Percentiles rank a stretch among this genome's conserved stretches.
Evolutionary conservation across 2,329 filamentous ascomycete genomes (phyloP).

Genomic region (Fusarium irregulare): DNA sequence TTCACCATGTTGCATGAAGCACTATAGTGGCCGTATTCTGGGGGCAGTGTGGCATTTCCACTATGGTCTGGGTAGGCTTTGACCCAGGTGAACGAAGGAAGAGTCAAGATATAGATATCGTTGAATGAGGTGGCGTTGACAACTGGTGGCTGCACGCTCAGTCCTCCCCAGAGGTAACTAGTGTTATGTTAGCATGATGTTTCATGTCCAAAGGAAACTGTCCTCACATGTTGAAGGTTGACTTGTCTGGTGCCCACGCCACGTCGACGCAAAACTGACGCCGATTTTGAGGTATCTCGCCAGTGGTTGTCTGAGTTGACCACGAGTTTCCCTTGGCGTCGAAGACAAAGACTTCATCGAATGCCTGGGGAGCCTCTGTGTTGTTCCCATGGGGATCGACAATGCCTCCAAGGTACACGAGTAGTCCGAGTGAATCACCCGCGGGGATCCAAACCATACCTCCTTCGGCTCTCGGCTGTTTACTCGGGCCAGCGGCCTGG

Average conservation of each 20-base stretch:
- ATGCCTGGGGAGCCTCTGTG: not conserved
- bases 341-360: not conserved
- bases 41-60: not conserved
- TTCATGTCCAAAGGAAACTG: too few species aligned
- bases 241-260: not conserved
- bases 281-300: not conserved
- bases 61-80: not conserved
- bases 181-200: too few species aligned
- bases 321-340: not conserved
- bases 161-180: not conserved
- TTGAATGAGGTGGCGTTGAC: not conserved
- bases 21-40: not conserved
- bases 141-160: not conserved
- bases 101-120: slow-evolving; percentile 1
- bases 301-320: not conserved
- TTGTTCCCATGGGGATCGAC: not conserved
- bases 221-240: slow-evolving; percentile 2
- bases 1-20: not conserved
- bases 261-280: slow-evolving; percentile 1
- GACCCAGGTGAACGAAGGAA: not conserved
- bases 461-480: not conserved
- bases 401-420: not conserved
- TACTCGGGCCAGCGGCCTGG: not conserved
- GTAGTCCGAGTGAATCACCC: not conserved
- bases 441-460: not conserved